Conservation (phyloP, 2,329 filamentous ascomycete genomes). For the Trichoderma arundinaceum region DNA sequence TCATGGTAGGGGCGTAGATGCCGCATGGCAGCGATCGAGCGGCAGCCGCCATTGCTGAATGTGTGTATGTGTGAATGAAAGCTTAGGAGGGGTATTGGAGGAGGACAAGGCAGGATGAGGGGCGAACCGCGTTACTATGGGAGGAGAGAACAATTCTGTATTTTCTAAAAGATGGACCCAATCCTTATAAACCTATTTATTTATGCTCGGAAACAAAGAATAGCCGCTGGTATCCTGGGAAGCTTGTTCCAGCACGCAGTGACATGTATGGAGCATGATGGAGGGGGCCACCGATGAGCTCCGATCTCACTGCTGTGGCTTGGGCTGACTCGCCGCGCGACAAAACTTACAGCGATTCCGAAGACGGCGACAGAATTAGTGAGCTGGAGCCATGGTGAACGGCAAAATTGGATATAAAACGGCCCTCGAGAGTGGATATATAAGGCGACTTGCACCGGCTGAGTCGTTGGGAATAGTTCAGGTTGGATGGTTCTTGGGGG, state of each 20-base stretch:
- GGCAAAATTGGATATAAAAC: conserved; percentile 16
- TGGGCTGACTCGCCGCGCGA: neutral
- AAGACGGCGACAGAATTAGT: conserved; percentile 28
- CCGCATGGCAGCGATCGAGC: conserved; percentile 71
- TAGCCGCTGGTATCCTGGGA: conserved; percentile 19
- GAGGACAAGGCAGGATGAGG: neutral
- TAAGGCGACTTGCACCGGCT: conserved; percentile 1
- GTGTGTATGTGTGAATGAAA: neutral
- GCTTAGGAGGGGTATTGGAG: neutral
- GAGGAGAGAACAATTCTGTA: neutral
- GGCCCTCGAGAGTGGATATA: conserved; percentile 8
- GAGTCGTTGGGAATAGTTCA: neutral
- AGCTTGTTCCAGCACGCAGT: neutral
- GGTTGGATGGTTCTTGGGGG: neutral
- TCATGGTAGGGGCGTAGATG: conserved; percentile 89
- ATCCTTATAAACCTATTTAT: conserved; percentile 6
- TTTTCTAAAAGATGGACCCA: conserved; percentile 4
- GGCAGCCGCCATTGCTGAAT: conserved; percentile 37
- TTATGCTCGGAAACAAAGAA: neutral
- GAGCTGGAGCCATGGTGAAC: conserved; percentile 7
- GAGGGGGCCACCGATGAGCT: conserved; percentile 16
- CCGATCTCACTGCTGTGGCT: conserved; percentile 6
- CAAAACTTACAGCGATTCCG: conserved; percentile 7
- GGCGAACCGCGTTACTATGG: neutral
- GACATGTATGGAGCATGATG: neutral